Evolutionary conservation across 495 filamentous ascomycete species (phyloP), one percentile per base, ranked within the genome.

Genomic region (Penicillium odoratum): DNA sequence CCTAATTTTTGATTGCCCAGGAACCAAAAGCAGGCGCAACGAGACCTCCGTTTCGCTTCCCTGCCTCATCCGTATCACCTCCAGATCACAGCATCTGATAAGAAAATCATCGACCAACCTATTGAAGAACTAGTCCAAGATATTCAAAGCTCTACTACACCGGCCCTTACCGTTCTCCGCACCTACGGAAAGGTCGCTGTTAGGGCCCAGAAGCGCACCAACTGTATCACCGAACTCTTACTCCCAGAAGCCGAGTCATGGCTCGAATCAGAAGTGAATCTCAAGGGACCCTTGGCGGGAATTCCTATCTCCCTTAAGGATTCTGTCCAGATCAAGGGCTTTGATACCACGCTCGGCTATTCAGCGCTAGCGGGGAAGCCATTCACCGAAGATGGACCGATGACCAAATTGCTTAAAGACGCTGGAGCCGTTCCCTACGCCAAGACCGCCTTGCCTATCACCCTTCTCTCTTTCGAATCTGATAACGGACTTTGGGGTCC

Each of bases 361-460:
- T 88, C 89, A 18, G 69, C 80, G 45, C 83, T 88, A 54, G 84
- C 88, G 1, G 85, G 86, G 5, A 88, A 92, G 65, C 85, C 85
- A 7, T 74, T 73, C 8, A 43, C 66, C 1, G 67, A 81, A 46
- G 91, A 97, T 80, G 92, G 93, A 0, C 77, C 85, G 0, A 82
- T 95, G 72, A 85, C 91, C 5, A 80, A 80, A 50, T 65, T 98
- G 15, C 75, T 97, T 30, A 96, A 95, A 64, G 92, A 97, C 72
- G 91, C 92, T n/a, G 85, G 90, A n/a, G 94, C 94, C 4, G 80
- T 98, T 0, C 94, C 94, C 1, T 97, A 97, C 70, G 91, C 93
- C 16, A 98, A 98, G 78, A 98, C 94, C 1, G 93, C 94, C 54
- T 66, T 94, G n/a, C 94, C 94, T 4, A 88, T 93, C 51, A 96